A percentile compares a stretch with the other conserved stretches of the same genome.
These are phyloP conservation scores for Lasiodiplodia citricola DNA, from an alignment of 2,329 filamentous ascomycete genomes.

Conservation along the genomic window DNA sequence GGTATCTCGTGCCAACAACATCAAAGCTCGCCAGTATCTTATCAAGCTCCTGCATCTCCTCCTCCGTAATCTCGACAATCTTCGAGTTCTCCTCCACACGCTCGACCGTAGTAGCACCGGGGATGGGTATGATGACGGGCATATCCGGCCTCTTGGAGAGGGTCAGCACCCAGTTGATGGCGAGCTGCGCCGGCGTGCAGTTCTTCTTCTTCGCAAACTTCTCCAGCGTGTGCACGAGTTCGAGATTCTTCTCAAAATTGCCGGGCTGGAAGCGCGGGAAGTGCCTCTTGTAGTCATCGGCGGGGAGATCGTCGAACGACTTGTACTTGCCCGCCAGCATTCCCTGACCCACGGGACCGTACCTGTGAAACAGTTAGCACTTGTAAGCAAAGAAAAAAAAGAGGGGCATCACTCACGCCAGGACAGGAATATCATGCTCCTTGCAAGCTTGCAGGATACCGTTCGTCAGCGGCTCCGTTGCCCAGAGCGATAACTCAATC, in stretches of 20 bases:
- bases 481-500: slow-evolving; percentile 64
- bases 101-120: slow-evolving; percentile 63
- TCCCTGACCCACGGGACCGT: slow-evolving; percentile 62
- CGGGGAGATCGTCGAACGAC: slow-evolving; percentile 61
- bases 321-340: slow-evolving; percentile 46
- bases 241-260: slow-evolving; percentile 69
- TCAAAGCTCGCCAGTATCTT: slow-evolving; percentile 56
- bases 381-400: slow-evolving; percentile 29
- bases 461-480: slow-evolving; percentile 63
- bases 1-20: slow-evolving; percentile 57
- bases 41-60: slow-evolving; percentile 60
- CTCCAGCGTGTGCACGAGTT: slow-evolving; percentile 65
- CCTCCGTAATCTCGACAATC: slow-evolving; percentile 55
- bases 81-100: slow-evolving; percentile 66
- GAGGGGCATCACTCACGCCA: slow-evolving; percentile 62
- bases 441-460: slow-evolving; percentile 62
- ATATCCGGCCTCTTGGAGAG: slow-evolving; percentile 58
- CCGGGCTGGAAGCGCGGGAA: slow-evolving; percentile 68
- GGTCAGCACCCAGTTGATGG: slow-evolving; percentile 67
- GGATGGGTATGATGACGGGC: slow-evolving; percentile 69
- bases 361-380: slow-evolving; percentile 45
- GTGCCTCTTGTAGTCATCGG: slow-evolving; percentile 53
- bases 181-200: slow-evolving; percentile 67
- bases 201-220: slow-evolving; percentile 64
- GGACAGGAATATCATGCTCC: slow-evolving; percentile 69